Conservation (phyloP, 495 filamentous ascomycete genomes). For the Penicillium simplicissimum region DNA sequence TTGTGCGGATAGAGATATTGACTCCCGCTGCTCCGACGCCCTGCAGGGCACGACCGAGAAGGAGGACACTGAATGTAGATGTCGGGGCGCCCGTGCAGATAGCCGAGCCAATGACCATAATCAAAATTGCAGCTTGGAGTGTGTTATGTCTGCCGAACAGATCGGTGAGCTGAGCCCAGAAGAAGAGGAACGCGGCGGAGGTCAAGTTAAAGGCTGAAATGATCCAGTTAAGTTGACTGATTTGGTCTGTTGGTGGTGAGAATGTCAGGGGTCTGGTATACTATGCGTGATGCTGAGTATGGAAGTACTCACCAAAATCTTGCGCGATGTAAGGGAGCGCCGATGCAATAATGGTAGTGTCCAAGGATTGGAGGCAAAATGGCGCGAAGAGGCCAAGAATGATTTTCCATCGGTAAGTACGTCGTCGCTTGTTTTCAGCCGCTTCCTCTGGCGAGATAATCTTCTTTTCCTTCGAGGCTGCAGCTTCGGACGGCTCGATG, state of each 20-base stretch:
- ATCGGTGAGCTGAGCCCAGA: slow-evolving; percentile 60
- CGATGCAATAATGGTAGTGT: slow-evolving; percentile 60
- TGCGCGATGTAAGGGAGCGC: slow-evolving; percentile 59
- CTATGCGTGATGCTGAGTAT: not conserved
- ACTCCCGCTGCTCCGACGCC: slow-evolving; percentile 57
- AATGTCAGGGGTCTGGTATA: not conserved
- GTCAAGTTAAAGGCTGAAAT: slow-evolving; percentile 62
- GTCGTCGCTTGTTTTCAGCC: slow-evolving; percentile 12
- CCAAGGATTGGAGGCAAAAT: slow-evolving; percentile 52
- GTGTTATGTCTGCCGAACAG: slow-evolving; percentile 56
- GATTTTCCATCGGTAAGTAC: slow-evolving; percentile 54
- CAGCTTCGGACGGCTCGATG: not conserved
- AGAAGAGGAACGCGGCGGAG: slow-evolving; percentile 62
- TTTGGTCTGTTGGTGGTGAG: slow-evolving; percentile 39
- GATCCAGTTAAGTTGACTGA: slow-evolving; percentile 63
- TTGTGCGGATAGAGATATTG: slow-evolving; percentile 52
- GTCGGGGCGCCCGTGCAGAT: slow-evolving; percentile 54
- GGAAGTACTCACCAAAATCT: slow-evolving; percentile 51
- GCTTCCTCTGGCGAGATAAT: slow-evolving; percentile 10
- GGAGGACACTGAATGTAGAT: slow-evolving; percentile 49
- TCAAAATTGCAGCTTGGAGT: slow-evolving; percentile 47
- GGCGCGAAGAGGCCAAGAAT: slow-evolving; percentile 54
- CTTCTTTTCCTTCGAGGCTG: not conserved
- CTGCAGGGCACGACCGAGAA: slow-evolving; percentile 59
- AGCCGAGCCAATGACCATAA: slow-evolving; percentile 52